Evolutionary conservation across 805 yeast genomes (phyloP).

Genomic region (Yarrowia keelungensis): DNA sequence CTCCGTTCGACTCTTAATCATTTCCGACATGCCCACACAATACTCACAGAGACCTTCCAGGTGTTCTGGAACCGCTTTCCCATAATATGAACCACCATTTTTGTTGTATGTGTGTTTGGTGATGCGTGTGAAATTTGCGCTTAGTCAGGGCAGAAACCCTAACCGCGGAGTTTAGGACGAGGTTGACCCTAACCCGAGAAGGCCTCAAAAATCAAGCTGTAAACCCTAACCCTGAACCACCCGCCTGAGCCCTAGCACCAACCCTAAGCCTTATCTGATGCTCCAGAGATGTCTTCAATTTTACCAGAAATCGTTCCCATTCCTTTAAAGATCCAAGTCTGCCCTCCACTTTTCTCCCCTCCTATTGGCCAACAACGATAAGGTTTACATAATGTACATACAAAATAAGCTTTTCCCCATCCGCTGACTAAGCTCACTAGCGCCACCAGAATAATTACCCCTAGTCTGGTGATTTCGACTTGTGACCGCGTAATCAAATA

Average conservation of each 20-base stretch:
- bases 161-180: too few species aligned
- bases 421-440: conserved; percentile 2
- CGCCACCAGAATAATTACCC: neutral
- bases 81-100: conserved; percentile 39
- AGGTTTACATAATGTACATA: neutral
- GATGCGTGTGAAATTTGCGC: conserved; percentile 37
- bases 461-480: neutral
- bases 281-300: too few species aligned
- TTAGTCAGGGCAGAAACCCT: neutral
- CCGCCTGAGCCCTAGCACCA: neutral
- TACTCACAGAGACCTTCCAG: conserved; percentile 39
- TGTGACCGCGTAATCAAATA: neutral
- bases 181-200: conserved; percentile 1
- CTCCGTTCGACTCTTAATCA: neutral
- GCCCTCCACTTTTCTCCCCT: neutral
- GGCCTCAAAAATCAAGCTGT: too few species aligned
- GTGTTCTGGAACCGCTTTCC: conserved; percentile 39
- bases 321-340: neutral
- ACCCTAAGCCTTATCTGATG: neutral
- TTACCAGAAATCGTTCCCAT: too few species aligned
- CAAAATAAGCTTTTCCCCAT: neutral
- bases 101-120: conserved; percentile 20
- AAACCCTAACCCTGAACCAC: neutral
- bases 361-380: conserved; percentile 8
- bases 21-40: neutral